Evolutionary conservation across 1,284 basidiomycete species (phyloP), one percentile per base, ranked within the genome.

Genomic region (Ustilago bromivora): DNA sequence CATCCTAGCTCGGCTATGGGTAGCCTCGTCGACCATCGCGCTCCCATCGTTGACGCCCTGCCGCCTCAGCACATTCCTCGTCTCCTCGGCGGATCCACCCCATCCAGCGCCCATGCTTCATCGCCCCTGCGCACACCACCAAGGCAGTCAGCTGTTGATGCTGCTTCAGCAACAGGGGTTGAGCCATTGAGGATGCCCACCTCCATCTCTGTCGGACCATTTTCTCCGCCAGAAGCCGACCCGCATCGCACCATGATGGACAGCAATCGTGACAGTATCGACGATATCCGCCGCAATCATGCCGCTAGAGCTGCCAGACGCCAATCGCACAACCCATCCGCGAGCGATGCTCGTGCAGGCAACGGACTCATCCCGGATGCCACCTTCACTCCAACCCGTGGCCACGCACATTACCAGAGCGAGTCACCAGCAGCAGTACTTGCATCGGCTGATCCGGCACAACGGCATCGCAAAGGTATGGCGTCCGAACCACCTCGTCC

Each of bases 31-130:
- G 66, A 72, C 28, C 56, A 59, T 28, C 72, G 68, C 12, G 65
- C 59, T 36, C 55, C 61, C n/a, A 9, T 38, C 15, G 46, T 53
- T n/a, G 57, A 66, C 17, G 43, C 34, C 31, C 35, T 82, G 34
- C 79, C 80, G 10, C 74, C 77, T 31, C 80, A 82, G 58, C 80
- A 82, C 63, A 79, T 82, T 57, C 79, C 80, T 28, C 71, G 80
- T 7, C 76, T 71, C 2, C 41, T 78, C 6, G 43, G 40, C n/a
- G 57, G 58, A 36, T 59, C 64, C 7, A 43, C 43, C 9, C 35
- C 46, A 40, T 31, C 61, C 5, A 40, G 36, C 17, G 53, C 61
- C 12, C 23, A 54, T n/a, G 57, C 49, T 4, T 73, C 75, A 2
- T 61, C 73, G 5, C 34, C 54, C 9, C 54, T 58, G 55, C 64